A percentile compares a stretch with the other conserved stretches of the same genome.
Evolutionary conservation across 306 rosid species (phyloP).

Genomic region (Cercis canadensis): DNA sequence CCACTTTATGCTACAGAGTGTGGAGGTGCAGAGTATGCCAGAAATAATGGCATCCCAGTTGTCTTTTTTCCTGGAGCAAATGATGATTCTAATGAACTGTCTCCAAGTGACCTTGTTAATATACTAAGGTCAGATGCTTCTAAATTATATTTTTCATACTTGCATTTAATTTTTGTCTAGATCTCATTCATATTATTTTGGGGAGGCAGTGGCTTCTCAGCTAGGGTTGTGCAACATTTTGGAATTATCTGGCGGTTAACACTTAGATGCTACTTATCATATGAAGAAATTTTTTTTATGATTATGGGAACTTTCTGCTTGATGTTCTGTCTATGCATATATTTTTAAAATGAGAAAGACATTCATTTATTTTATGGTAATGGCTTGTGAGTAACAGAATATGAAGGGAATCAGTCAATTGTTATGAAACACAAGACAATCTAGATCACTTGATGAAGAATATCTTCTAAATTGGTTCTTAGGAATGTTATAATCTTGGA

Average conservation of each 20-base stretch:
- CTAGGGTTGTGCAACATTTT: neutral
- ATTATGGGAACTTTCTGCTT: neutral
- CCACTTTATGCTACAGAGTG: conserved; percentile 47
- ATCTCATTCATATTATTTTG: neutral
- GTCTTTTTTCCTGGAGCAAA: conserved; percentile 64
- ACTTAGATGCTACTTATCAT: neutral
- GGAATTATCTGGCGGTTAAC: neutral
- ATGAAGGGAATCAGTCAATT: neutral
- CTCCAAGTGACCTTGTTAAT: conserved; percentile 68
- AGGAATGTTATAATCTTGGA: neutral
- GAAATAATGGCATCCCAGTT: conserved; percentile 72
- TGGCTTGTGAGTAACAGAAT: neutral
- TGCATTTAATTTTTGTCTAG: neutral
- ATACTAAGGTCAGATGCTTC: conserved; percentile 58
- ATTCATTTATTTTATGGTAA: neutral
- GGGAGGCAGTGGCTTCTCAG: neutral
- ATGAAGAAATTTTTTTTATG: neutral
- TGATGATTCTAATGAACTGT: conserved; percentile 60
- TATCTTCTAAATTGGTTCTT: neutral
- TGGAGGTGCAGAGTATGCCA: conserved; percentile 87
- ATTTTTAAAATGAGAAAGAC: neutral
- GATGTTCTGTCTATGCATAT: neutral
- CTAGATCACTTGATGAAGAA: neutral
- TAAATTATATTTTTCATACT: neutral
- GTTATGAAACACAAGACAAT: neutral